Conservation (phyloP, 176 grass and related monocot genomes). For the Dendrocalamus sinicus region DNA sequence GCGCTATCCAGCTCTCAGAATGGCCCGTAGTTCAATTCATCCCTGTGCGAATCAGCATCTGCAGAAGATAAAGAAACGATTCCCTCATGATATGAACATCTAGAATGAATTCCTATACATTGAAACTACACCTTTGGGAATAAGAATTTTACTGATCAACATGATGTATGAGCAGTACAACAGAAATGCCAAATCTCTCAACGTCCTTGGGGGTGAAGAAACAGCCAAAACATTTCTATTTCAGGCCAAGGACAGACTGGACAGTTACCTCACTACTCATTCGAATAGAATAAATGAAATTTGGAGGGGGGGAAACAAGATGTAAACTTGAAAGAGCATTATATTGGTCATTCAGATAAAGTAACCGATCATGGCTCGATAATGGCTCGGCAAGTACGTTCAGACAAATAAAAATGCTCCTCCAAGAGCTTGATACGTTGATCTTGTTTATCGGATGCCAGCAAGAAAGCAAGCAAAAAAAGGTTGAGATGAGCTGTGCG, state of each 20-base stretch:
- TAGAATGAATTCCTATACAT: neutral
- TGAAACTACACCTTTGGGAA: neutral
- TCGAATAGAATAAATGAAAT: slow-evolving; percentile 9
- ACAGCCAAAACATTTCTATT: slow-evolving; percentile 34
- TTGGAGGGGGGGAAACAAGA: neutral
- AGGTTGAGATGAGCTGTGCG: slow-evolving; percentile 27
- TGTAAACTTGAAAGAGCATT: neutral
- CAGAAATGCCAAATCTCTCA: neutral
- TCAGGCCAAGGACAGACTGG: neutral
- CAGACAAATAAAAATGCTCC: slow-evolving; percentile 21
- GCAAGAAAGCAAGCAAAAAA: slow-evolving; percentile 16
- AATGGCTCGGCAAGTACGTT: slow-evolving; percentile 12
- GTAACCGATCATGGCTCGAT: slow-evolving; percentile 34
- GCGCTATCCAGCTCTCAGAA: slow-evolving; percentile 49
- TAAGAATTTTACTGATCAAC: slow-evolving; percentile 1
- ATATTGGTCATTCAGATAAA: slow-evolving; percentile 16
- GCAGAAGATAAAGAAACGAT: slow-evolving; percentile 36
- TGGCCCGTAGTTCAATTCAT: slow-evolving; percentile 45
- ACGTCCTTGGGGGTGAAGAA: neutral
- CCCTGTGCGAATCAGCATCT: slow-evolving; percentile 25
- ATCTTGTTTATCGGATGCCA: neutral
- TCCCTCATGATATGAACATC: slow-evolving; percentile 11
- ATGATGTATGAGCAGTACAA: neutral
- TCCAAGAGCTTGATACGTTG: neutral
- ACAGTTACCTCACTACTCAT: slow-evolving; percentile 1